Percentiles rank a stretch among this genome's conserved stretches.
Evolutionary conservation across 2,329 filamentous ascomycete species (phyloP).

Genomic region (Colletotrichum sp.): DNA sequence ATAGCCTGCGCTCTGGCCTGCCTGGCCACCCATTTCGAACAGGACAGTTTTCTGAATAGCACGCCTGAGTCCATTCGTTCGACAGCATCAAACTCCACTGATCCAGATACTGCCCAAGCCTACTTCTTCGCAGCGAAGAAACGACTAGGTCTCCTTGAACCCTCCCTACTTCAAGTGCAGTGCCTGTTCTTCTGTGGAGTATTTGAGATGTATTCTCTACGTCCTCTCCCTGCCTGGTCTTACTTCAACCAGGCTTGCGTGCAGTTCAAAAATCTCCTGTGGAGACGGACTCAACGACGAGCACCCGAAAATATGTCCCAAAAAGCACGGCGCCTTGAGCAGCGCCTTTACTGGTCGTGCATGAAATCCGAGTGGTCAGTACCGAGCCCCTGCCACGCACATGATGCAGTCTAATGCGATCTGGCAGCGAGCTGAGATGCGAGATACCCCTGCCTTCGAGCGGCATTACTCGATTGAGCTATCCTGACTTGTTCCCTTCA

Average conservation of each 20-base stretch:
- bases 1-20: slow-evolving; percentile 34
- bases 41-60: neutral
- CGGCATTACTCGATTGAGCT: slow-evolving; percentile 26
- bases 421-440: slow-evolving; percentile 15
- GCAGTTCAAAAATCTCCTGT: slow-evolving; percentile 25
- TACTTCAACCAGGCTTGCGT: slow-evolving; percentile 35
- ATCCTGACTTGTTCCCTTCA: slow-evolving; percentile 33
- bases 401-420: neutral
- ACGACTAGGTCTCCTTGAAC: slow-evolving; percentile 31
- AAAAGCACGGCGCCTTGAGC: slow-evolving; percentile 25
- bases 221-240: slow-evolving; percentile 32
- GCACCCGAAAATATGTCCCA: neutral
- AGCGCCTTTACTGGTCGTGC: slow-evolving; percentile 37
- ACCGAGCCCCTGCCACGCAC: neutral
- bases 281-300: neutral
- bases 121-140: slow-evolving; percentile 36
- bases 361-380: slow-evolving; percentile 35
- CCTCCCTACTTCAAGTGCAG: slow-evolving; percentile 31
- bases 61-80: slow-evolving; percentile 3
- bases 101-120: slow-evolving; percentile 8
- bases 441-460: slow-evolving; percentile 20
- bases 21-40: slow-evolving; percentile 28
- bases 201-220: slow-evolving; percentile 37
- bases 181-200: slow-evolving; percentile 36
- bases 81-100: neutral